phyloP scores from a whole-genome alignment of 345 rosid species.

The Dovyalis caffra region DNA sequence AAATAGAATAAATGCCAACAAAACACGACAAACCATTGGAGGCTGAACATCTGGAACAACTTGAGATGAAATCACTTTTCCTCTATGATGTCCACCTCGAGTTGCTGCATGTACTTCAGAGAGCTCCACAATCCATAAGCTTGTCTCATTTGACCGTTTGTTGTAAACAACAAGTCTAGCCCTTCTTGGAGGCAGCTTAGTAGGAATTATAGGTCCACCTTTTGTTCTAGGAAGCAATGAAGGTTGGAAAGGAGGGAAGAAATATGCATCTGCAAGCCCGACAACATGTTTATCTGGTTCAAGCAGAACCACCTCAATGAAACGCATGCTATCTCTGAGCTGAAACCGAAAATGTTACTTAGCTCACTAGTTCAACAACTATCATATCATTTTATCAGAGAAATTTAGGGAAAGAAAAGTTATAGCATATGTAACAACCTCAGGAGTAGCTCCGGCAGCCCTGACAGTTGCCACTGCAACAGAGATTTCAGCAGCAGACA shows the following conservation, averaged over 20 bases:
- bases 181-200: conserved; percentile 83
- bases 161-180: conserved; percentile 85
- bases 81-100: conserved; percentile 93
- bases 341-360: conserved; percentile 29
- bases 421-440: conserved; percentile 41
- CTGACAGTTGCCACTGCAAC: conserved; percentile 93
- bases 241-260: conserved; percentile 94
- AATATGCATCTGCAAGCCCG: conserved; percentile 89
- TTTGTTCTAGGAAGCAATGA: conserved; percentile 78
- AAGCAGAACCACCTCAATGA: conserved; percentile 75
- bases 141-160: conserved; percentile 77
- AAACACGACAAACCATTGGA: conserved; percentile 61
- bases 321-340: conserved; percentile 94
- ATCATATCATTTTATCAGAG: neutral
- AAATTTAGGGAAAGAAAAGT: neutral
- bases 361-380: conserved; percentile 4
- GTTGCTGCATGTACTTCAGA: conserved; percentile 92
- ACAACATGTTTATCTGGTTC: conserved; percentile 84
- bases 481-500: conserved; percentile 81
- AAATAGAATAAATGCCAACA: neutral
- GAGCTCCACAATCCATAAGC: conserved; percentile 75
- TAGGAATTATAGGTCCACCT: conserved; percentile 80
- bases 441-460: conserved; percentile 90
- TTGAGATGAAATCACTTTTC: conserved; percentile 73
- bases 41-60: conserved; percentile 89